Conservation (phyloP, 495 filamentous ascomycete species). For the Friedmanniomyces simplex region DNA sequence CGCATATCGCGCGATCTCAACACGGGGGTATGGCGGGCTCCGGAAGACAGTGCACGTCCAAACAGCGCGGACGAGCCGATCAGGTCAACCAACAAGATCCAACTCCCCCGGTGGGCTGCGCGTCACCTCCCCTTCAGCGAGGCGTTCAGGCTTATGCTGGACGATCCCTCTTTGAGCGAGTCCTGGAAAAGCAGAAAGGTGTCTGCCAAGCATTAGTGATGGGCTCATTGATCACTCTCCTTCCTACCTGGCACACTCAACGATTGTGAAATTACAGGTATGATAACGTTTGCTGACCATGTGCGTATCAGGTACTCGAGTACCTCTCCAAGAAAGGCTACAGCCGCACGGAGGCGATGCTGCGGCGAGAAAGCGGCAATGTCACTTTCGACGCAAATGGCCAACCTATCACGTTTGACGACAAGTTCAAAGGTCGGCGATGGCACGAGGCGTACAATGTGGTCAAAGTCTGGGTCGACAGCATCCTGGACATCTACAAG, state of each 20-base stretch:
- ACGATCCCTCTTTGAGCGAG: not conserved
- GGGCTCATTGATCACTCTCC: no score
- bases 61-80: no score
- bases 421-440: conserved; percentile 59
- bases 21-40: not conserved
- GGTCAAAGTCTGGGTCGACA: conserved; percentile 71
- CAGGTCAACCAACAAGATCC: not conserved
- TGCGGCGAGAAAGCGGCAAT: conserved; percentile 78
- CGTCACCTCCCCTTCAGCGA: not conserved
- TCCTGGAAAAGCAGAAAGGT: not conserved
- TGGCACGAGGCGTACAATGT: conserved; percentile 63
- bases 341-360: conserved; percentile 80
- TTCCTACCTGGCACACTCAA: not conserved
- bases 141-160: not conserved
- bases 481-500: conserved; percentile 88
- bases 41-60: no score
- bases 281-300: not conserved
- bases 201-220: not conserved
- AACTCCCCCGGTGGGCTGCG: not conserved
- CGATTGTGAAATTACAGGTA: not conserved
- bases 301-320: conserved; percentile 65
- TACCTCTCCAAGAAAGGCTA: conserved; percentile 96
- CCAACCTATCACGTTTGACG: conserved; percentile 55
- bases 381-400: conserved; percentile 57
- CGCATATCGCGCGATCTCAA: not conserved